phyloP scores from a whole-genome alignment of 257 asterid genomes.

The Solanum bulbocastanum region DNA sequence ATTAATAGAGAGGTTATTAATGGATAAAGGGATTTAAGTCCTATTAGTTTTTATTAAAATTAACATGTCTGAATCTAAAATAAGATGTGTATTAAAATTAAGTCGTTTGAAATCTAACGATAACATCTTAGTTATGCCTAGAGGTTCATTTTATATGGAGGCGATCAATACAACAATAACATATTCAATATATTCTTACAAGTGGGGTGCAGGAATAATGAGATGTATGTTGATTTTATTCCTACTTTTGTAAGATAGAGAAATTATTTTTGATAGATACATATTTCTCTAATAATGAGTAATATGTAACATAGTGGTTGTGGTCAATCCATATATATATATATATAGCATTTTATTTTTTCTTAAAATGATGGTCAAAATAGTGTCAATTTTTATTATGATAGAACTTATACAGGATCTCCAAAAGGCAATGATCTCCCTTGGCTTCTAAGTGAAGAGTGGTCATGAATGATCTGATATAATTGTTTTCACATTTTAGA shows the following conservation, averaged over 20 bases:
- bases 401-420: not conserved
- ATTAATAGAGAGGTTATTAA: not conserved
- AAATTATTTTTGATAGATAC: not conserved
- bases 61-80: not conserved
- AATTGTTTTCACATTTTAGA: constrained; percentile 2
- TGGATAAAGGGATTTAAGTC: not conserved
- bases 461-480: constrained; percentile 12
- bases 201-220: not conserved
- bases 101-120: not conserved
- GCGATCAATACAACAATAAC: not conserved
- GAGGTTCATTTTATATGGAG: not conserved
- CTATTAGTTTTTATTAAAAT: not conserved
- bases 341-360: not conserved
- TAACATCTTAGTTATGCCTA: not conserved
- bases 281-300: not conserved
- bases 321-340: not conserved
- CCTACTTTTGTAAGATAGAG: not conserved
- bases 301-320: not conserved
- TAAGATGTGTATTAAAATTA: not conserved
- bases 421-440: constrained; percentile 7
- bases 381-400: not conserved
- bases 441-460: constrained; percentile 25
- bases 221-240: not conserved
- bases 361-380: not conserved
- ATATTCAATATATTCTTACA: not conserved